A percentile compares a stretch with the other conserved stretches of the same genome.
These are phyloP conservation scores for Maudiozyma saulgeensis DNA, from an alignment of 805 yeast species.

Conservation along the genomic window DNA sequence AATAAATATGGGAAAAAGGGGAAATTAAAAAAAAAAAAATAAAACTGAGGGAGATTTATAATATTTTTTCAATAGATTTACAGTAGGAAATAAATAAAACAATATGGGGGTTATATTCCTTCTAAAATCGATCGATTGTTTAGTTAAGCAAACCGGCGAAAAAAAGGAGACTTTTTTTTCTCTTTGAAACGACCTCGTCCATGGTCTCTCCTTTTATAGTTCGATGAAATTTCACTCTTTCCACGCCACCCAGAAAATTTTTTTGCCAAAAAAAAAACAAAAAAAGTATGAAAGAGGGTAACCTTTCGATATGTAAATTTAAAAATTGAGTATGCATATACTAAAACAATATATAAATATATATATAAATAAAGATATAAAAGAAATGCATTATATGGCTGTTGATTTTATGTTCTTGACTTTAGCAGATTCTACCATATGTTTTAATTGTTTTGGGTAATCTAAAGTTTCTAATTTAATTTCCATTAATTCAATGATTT, in stretches of 20 bases:
- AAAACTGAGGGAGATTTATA: slow-evolving; percentile 1
- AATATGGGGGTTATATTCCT: not conserved
- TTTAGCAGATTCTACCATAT: slow-evolving; percentile 29
- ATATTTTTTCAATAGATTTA: not conserved
- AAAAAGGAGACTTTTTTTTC: too few species aligned
- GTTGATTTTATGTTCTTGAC: not conserved
- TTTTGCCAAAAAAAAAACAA: too few species aligned
- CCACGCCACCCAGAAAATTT: too few species aligned
- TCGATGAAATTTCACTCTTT: too few species aligned
- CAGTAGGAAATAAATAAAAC: too few species aligned
- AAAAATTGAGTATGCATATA: too few species aligned
- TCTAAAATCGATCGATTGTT: not conserved
- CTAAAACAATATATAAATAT: too few species aligned
- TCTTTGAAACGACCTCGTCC: too few species aligned
- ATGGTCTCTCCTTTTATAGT: too few species aligned
- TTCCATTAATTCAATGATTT: slow-evolving; percentile 45
- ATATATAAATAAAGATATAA: not conserved
- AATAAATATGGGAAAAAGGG: not conserved
- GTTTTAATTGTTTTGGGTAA: slow-evolving; percentile 52
- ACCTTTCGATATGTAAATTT: too few species aligned
- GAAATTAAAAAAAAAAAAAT: not conserved
- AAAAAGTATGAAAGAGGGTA: too few species aligned
- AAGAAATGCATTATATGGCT: not conserved
- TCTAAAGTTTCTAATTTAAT: slow-evolving; percentile 50
- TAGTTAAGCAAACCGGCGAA: too few species aligned